phyloP scores from a whole-genome alignment of 495 filamentous ascomycete species.

The Penicillium canariense region DNA sequence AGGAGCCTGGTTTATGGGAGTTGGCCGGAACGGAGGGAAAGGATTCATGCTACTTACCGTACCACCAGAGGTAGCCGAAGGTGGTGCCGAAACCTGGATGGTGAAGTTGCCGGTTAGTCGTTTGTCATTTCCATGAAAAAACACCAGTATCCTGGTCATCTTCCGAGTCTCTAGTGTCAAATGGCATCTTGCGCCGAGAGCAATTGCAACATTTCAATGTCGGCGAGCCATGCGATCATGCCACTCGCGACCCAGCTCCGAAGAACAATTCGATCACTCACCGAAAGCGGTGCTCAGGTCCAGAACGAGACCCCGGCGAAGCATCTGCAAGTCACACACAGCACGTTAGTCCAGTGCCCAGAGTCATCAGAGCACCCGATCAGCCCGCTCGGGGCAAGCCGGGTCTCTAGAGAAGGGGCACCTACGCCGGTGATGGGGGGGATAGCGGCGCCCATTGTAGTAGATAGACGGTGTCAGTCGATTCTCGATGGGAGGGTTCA shows the following conservation, averaged over 20 bases:
- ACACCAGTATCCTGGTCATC: not conserved
- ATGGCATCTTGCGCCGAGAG: not conserved
- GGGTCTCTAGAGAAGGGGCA: slow-evolving; percentile 26
- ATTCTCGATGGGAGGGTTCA: slow-evolving; percentile 6
- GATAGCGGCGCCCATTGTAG: slow-evolving; percentile 46
- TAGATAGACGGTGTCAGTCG: slow-evolving; percentile 22
- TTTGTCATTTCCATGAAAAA: not conserved
- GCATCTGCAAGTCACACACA: slow-evolving; percentile 51
- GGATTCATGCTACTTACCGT: slow-evolving; percentile 58
- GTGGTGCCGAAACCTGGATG: slow-evolving; percentile 62
- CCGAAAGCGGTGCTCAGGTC: slow-evolving; percentile 76
- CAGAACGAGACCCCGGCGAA: slow-evolving; percentile 69
- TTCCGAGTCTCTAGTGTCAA: not conserved
- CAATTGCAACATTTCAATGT: slow-evolving; percentile 5
- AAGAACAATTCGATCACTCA: slow-evolving; percentile 39
- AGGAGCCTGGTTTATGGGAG: not conserved
- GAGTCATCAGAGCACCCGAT: slow-evolving; percentile 6
- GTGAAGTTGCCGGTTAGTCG: slow-evolving; percentile 10
- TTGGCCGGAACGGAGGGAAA: not conserved
- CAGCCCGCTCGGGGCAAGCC: slow-evolving; percentile 24
- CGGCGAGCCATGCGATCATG: slow-evolving; percentile 16
- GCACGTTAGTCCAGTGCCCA: slow-evolving; percentile 8
- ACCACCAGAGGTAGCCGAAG: slow-evolving; percentile 78
- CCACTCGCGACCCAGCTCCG: slow-evolving; percentile 12
- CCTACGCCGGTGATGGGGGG: slow-evolving; percentile 52